Evolutionary conservation across 352 stramenopile species (phyloP).

Genomic region (Lagenidium giganteum): DNA sequence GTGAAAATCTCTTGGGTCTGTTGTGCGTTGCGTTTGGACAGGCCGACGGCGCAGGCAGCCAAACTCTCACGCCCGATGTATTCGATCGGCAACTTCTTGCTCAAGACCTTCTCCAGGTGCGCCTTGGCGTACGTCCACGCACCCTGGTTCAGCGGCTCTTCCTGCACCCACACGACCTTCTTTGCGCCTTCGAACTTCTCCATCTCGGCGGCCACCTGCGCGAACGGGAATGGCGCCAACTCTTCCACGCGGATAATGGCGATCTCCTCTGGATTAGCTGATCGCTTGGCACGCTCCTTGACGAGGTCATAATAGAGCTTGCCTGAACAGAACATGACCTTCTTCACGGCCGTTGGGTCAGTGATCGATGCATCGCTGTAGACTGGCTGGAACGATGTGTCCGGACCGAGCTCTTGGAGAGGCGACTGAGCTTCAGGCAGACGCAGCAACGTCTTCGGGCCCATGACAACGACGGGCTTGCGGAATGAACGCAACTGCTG

Average conservation of each 20-base stretch:
- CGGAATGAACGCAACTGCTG: conserved; percentile 78
- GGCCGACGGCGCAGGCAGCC: conserved; percentile 58
- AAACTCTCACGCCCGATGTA: conserved; percentile 75
- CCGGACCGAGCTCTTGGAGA: conserved; percentile 52
- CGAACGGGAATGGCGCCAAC: conserved; percentile 80
- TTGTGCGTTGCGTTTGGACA: conserved; percentile 65
- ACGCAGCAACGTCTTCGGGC: conserved; percentile 72
- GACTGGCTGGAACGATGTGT: conserved; percentile 62
- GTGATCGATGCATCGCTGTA: conserved; percentile 48
- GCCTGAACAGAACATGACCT: conserved; percentile 73
- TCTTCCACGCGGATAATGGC: conserved; percentile 79
- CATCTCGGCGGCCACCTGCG: conserved; percentile 52
- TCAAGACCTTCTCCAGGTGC: conserved; percentile 69
- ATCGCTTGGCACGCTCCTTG: conserved; percentile 46
- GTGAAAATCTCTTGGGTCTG: conserved; percentile 61
- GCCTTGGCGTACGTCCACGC: conserved; percentile 65
- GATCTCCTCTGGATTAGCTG: conserved; percentile 37
- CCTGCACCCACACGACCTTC: conserved; percentile 74
- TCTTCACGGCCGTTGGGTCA: conserved; percentile 46
- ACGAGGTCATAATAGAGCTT: conserved; percentile 87
- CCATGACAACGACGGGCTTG: conserved; percentile 75
- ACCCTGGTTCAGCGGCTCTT: conserved; percentile 80
- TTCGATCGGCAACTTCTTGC: conserved; percentile 51
- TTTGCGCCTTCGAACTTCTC: conserved; percentile 55
- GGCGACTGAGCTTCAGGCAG: conserved; percentile 59